Conservation (phyloP, 108 stramenopile genomes). For the Nitzschia inconspicua region DNA sequence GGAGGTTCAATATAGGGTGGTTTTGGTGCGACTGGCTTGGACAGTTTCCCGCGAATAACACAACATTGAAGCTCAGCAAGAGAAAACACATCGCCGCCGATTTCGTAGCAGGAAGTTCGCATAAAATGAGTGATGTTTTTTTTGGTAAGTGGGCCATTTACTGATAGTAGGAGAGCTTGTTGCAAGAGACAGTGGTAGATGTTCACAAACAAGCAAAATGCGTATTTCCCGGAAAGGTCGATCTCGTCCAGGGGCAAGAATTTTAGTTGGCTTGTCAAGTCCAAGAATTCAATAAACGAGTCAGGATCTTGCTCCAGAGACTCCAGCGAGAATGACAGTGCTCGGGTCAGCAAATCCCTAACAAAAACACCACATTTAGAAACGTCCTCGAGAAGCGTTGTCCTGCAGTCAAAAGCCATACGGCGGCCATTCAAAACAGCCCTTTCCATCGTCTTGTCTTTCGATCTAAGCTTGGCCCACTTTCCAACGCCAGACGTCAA, state of each 20-base stretch:
- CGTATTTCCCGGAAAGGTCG: slow-evolving; percentile 58
- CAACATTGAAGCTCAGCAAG: slow-evolving; percentile 90
- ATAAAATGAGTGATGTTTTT: slow-evolving; percentile 64
- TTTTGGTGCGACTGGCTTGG: slow-evolving; percentile 54
- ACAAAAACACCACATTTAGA: slow-evolving; percentile 32
- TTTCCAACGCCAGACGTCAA: slow-evolving; percentile 57
- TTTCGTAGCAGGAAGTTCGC: slow-evolving; percentile 89
- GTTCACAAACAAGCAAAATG: slow-evolving; percentile 88
- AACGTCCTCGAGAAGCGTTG: slow-evolving; percentile 16
- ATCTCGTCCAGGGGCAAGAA: slow-evolving; percentile 59
- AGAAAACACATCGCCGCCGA: slow-evolving; percentile 93
- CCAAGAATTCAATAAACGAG: slow-evolving; percentile 81
- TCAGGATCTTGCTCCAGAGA: slow-evolving; percentile 56
- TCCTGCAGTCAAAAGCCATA: slow-evolving; percentile 61
- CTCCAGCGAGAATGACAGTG: slow-evolving; percentile 69
- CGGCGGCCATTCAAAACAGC: slow-evolving; percentile 70
- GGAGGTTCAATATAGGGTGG: slow-evolving; percentile 69
- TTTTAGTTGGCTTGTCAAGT: slow-evolving; percentile 73
- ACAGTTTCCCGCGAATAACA: slow-evolving; percentile 80
- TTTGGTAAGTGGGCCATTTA: slow-evolving; percentile 74
- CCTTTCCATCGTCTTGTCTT: slow-evolving; percentile 51
- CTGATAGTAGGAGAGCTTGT: slow-evolving; percentile 87
- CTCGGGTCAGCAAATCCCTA: slow-evolving; percentile 51
- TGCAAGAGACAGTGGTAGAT: slow-evolving; percentile 90
- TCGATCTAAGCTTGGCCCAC: slow-evolving; percentile 61